phyloP scores from a whole-genome alignment of 371 early-diverging fungal species.

The Mucor ambiguus region DNA sequence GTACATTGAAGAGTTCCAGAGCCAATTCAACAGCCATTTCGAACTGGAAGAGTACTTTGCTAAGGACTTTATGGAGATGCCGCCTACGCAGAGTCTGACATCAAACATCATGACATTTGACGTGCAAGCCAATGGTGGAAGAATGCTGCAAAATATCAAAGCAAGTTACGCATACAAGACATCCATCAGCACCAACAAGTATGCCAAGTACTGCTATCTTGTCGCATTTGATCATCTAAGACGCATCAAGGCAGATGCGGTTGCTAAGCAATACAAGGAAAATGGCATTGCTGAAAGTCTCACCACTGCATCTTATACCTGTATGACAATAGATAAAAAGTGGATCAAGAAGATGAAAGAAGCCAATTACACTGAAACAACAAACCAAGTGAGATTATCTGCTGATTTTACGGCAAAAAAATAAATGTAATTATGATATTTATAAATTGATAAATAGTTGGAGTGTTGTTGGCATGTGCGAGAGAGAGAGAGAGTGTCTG shows the following conservation, averaged over 20 bases:
- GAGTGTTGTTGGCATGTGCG: no score
- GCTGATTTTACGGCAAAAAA: not conserved
- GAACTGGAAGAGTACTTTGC: conserved; percentile 44
- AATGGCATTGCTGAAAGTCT: conserved; percentile 17
- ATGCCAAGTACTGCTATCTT: conserved; percentile 32
- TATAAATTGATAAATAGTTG: no score
- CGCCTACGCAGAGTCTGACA: conserved; percentile 10
- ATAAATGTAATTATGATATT: no score
- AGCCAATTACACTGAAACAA: not conserved
- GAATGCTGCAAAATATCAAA: conserved; percentile 19
- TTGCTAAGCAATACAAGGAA: conserved; percentile 10
- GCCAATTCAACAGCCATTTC: conserved; percentile 25
- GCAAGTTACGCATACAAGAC: conserved; percentile 31
- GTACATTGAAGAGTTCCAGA: conserved; percentile 10
- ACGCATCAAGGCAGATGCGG: conserved; percentile 34
- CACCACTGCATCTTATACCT: conserved; percentile 7
- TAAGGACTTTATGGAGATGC: conserved; percentile 16
- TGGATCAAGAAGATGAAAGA: conserved; percentile 22
- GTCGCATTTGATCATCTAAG: conserved; percentile 30
- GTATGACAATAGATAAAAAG: conserved; percentile 20
- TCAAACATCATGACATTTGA: conserved; percentile 22
- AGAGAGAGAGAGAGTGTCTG: no score
- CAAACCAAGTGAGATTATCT: not conserved
- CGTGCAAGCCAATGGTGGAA: conserved; percentile 17
- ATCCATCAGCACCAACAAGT: conserved; percentile 12